Conservation (phyloP, 306 rosid genomes). For the Mimosa bimucronata region DNA sequence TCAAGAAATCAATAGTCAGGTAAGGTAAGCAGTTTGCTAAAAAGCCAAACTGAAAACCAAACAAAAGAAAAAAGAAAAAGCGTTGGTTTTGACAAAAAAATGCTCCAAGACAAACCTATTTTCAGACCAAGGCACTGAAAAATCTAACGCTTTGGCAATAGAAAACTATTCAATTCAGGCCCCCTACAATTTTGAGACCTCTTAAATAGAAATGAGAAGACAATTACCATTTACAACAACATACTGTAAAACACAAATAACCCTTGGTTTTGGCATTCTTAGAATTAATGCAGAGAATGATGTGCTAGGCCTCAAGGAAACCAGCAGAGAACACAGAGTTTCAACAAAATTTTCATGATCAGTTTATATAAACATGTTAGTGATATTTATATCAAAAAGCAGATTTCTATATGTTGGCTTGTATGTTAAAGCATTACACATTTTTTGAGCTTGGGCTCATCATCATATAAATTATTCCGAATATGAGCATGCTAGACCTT, state of each 20-base stretch:
- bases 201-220: not conserved
- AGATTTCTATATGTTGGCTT: not conserved
- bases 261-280: not conserved
- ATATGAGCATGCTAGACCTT: constrained; percentile 2
- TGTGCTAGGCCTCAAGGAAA: not conserved
- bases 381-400: not conserved
- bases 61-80: not conserved
- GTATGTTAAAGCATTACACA: not conserved
- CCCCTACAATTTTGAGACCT: not conserved
- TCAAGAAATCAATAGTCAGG: not conserved
- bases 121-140: not conserved
- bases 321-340: not conserved
- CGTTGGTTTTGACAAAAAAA: not conserved
- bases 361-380: not conserved
- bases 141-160: not conserved
- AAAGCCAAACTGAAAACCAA: not conserved
- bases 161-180: not conserved
- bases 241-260: not conserved
- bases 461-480: not conserved
- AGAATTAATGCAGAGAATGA: not conserved
- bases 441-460: not conserved
- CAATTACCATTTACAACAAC: not conserved
- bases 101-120: not conserved
- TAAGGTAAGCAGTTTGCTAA: not conserved
- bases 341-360: not conserved